Base-by-base conservation (phyloP, 495 filamentous ascomycete genomes). In the Tuber borchii region DNA sequence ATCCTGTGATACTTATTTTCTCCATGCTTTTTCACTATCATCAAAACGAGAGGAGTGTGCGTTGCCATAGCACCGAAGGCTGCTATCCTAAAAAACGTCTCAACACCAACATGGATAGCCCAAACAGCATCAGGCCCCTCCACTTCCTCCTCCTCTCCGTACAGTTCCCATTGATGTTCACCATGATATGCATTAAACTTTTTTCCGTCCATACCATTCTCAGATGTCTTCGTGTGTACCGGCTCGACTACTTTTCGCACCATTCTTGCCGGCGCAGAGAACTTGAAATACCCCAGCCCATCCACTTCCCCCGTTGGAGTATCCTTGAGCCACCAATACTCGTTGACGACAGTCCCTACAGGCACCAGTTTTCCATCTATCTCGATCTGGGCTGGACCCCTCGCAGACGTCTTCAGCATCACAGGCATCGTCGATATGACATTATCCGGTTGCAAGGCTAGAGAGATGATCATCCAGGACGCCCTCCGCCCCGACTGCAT, bases 361-460 rank as follows among this genome's bases (percentile, higher is more conserved):
- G 46, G 42, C 19, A 45, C n/a, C 42, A 40, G 20, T 72, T 46
- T 40, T 44, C 71, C 71, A 8, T 12, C 71, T 22, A 26, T 46
- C 26, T 44, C n/a, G 22, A 72, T 72, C 42, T 45, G 34, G 26
- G 17, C 42, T 2, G 20, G 17, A 10, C 70, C 70, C 20, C 46
- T 6, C 40, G 19, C 22, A 8, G n/a, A 61, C 22, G 37, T 72
- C 22, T 72, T 37, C 22, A 42, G 42, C 40, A 46, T 19, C 17
- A 46, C 71, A 12, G 71, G 42, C 71, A 72, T 72, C 22, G 42
- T 46, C 40, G 42, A 72, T 46, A 72, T 72, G 42, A 46, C 42
- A 31, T 9, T 3, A 43, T 31, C 42, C 19, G 42, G 34, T 26
- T 5, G 71, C 7, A 72, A 46, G 17, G 0, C 7, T 1, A 72